Percentiles rank a stretch among this genome's conserved stretches.
phyloP scores from a whole-genome alignment of 2,329 filamentous ascomycete species.

The Trichoderma hamatum region DNA sequence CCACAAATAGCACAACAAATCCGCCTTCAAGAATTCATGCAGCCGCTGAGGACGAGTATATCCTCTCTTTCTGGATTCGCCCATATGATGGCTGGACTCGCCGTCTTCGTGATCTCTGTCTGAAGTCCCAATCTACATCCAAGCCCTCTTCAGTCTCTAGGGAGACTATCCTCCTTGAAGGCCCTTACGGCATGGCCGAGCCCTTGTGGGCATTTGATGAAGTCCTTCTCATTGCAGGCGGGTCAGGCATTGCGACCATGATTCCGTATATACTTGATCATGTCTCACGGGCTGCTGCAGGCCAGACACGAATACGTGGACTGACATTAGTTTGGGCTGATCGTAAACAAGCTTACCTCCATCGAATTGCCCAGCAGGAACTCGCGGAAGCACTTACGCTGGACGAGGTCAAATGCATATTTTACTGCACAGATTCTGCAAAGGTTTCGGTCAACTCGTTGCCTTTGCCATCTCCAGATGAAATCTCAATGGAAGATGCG shows the following conservation, averaged over 20 bases:
- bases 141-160: neutral
- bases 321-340: slow-evolving; percentile 9
- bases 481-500: neutral
- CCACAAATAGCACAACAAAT: neutral
- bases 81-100: slow-evolving; percentile 16
- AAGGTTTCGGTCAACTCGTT: neutral
- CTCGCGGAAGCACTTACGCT: neutral
- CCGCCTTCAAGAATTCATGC: neutral
- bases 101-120: slow-evolving; percentile 3
- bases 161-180: slow-evolving; percentile 7
- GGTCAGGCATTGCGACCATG: slow-evolving; percentile 16
- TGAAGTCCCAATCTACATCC: neutral
- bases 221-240: slow-evolving; percentile 10
- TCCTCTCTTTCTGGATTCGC: slow-evolving; percentile 19
- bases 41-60: neutral
- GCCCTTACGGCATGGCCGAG: neutral
- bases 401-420: neutral
- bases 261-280: slow-evolving; percentile 13
- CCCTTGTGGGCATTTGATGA: slow-evolving; percentile 10
- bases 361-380: neutral
- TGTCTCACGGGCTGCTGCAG: neutral
- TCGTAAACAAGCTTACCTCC: slow-evolving; percentile 1
- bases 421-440: slow-evolving; percentile 5
- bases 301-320: neutral
- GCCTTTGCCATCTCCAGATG: neutral